Conservation (phyloP, 805 yeast genomes). For the Scheffersomyces amazonensis region DNA sequence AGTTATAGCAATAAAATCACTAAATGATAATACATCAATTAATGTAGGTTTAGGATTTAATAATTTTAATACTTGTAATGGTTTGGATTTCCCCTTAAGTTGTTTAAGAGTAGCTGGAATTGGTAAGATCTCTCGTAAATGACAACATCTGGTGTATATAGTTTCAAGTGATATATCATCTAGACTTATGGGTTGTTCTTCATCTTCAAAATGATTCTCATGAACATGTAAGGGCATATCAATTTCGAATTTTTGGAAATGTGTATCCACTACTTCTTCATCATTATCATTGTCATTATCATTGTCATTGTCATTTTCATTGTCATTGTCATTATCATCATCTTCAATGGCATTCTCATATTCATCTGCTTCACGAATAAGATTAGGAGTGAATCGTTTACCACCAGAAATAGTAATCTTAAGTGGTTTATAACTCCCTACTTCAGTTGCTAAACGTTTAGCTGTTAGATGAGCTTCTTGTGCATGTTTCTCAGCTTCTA, state of each 20-base stretch:
- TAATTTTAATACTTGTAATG: conserved; percentile 53
- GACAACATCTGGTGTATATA: conserved; percentile 82
- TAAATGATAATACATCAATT: conserved; percentile 54
- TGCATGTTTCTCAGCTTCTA: conserved; percentile 70
- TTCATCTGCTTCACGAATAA: conserved; percentile 8
- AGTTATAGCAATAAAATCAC: conserved; percentile 55
- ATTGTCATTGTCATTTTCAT: neutral
- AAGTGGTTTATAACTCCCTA: conserved; percentile 38
- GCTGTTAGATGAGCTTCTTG: conserved; percentile 76
- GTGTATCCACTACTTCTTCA: conserved; percentile 15
- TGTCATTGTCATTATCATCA: conserved; percentile 3
- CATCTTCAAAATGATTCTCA: conserved; percentile 47
- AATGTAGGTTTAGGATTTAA: conserved; percentile 58
- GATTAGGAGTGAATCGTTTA: conserved; percentile 8
- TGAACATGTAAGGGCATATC: conserved; percentile 71
- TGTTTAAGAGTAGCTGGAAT: conserved; percentile 82
- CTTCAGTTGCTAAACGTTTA: conserved; percentile 65
- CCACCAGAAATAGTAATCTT: conserved; percentile 1
- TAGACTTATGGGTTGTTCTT: conserved; percentile 11
- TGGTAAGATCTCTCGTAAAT: conserved; percentile 85
- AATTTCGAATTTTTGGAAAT: conserved; percentile 40
- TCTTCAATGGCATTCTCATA: conserved; percentile 4
- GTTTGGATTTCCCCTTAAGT: conserved; percentile 47
- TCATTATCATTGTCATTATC: conserved; percentile 15
- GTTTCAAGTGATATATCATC: conserved; percentile 42